Evolutionary conservation across 1,139 yeast genomes (phyloP), one percentile per base, ranked within the genome.

Genomic region (Candida smagusa): DNA sequence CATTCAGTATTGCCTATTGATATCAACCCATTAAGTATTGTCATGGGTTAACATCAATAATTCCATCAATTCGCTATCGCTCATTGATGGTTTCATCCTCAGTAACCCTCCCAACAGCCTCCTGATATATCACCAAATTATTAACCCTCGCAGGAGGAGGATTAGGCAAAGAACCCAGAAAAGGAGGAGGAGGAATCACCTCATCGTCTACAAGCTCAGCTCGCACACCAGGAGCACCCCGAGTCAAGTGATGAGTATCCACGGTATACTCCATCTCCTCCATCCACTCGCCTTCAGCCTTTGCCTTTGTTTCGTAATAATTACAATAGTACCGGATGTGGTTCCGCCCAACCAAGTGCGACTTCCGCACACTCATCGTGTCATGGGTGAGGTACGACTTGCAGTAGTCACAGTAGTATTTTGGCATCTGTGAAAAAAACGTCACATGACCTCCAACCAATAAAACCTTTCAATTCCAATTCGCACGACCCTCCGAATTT

Each of bases 301-400:
- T 68, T 6, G 81, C 81, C 46, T 73, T 68, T 30, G 59, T 59
- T 52, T 82, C 87, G 51, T 85, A 89, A 63, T 87, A 89, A 44
- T 84, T 85, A 42, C 89, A 80, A 42, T 85, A 87, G 42, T 77
- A 72, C 48, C 77, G 74, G 36, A 86, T 70, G 58, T 90, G 97
- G 56, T 85, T 83, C 52, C 79, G 78, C 9, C 97, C 97, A 35
- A 76, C 67, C 35, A 86, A 63, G 60, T 90, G 97, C 30, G 90
- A 82, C 53, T 84, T 82, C 31, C 96, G 67, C 37, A 89, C 97
- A 63, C 95, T 84, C 56, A 81, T 70, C 23, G 95, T 84, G 61
- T 88, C 96, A 56, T 89, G 97, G 2, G 96, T 89, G 43, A 89
- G 68, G 52, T 84, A 84, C 19, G 90, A 79, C 61, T 81, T 82